phyloP scores from a whole-genome alignment of 179 eudicot species.

The Corrigiola litoralis region DNA sequence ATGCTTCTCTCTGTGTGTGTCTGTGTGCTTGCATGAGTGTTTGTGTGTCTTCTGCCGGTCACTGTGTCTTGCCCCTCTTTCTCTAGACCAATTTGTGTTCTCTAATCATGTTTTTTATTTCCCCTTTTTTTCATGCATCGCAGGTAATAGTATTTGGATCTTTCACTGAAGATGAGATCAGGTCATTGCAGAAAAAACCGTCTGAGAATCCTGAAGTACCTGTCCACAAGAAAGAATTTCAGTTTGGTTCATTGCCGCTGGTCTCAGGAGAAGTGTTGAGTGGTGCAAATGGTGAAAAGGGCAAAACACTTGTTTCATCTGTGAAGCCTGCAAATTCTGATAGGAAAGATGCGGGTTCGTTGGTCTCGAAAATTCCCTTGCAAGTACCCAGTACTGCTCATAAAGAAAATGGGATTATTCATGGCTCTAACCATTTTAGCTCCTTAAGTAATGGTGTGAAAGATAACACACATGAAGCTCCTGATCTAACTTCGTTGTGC shows the following conservation, averaged over 20 bases:
- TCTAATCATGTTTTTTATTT: background rate
- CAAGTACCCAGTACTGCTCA: constrained; percentile 19
- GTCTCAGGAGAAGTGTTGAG: constrained; percentile 38
- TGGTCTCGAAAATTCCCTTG: constrained; percentile 11
- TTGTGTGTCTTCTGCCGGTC: background rate
- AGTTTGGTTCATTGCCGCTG: constrained; percentile 39
- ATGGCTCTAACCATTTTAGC: constrained; percentile 12
- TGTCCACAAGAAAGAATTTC: constrained; percentile 34
- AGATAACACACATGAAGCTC: constrained; percentile 25
- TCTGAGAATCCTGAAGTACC: constrained; percentile 28
- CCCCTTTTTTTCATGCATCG: constrained; percentile 3
- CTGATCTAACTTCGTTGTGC: constrained; percentile 31
- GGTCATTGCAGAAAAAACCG: constrained; percentile 42
- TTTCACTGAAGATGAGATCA: constrained; percentile 83
- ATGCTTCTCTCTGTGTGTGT: too few species aligned
- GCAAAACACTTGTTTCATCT: constrained; percentile 26
- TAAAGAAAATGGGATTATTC: constrained; percentile 51
- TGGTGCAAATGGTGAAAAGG: constrained; percentile 29
- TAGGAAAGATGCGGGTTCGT: constrained; percentile 20
- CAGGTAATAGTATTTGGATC: constrained; percentile 88
- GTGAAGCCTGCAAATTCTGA: constrained; percentile 20
- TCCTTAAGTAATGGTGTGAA: constrained; percentile 34
- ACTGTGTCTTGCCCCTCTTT: background rate
- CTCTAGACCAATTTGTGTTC: too few species aligned
- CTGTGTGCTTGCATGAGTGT: background rate